Evolutionary conservation across 495 filamentous ascomycete genomes (phyloP).

Genomic region (Talaromyces adpressus): DNA sequence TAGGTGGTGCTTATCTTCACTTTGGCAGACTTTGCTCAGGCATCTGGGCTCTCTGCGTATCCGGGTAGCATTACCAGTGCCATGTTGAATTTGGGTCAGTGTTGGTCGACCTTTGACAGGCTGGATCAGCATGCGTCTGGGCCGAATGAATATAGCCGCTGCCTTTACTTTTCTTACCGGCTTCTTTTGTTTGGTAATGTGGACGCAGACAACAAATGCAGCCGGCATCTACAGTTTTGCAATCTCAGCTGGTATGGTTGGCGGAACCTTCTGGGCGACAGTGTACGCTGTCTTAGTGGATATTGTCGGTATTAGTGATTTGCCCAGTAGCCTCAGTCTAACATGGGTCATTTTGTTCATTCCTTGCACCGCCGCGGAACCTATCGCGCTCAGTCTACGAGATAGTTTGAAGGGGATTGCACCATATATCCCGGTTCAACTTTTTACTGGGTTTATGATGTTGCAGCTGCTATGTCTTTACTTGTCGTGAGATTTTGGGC

Average conservation of each 20-base stretch:
- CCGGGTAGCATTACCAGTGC: slow-evolving; percentile 68
- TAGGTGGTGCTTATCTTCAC: slow-evolving; percentile 76
- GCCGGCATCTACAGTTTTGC: slow-evolving; percentile 64
- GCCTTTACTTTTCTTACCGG: slow-evolving; percentile 58
- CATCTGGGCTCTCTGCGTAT: slow-evolving; percentile 57
- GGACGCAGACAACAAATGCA: slow-evolving; percentile 62
- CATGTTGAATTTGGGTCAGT: slow-evolving; percentile 65
- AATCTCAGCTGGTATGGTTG: slow-evolving; percentile 60
- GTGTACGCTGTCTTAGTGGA: slow-evolving; percentile 69
- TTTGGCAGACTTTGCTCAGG: slow-evolving; percentile 62
- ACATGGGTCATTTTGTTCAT: slow-evolving; percentile 70
- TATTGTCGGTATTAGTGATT: slow-evolving; percentile 63
- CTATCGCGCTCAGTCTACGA: slow-evolving; percentile 62
- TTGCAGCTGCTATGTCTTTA: slow-evolving; percentile 49
- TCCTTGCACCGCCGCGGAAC: slow-evolving; percentile 68
- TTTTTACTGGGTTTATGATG: slow-evolving; percentile 60
- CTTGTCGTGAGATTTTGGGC: slow-evolving; percentile 43
- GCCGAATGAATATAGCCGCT: slow-evolving; percentile 67
- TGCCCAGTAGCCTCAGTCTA: slow-evolving; percentile 68
- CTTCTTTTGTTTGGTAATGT: slow-evolving; percentile 63
- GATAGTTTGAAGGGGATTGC: slow-evolving; percentile 33
- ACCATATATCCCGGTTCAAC: slow-evolving; percentile 55
- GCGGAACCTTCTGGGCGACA: slow-evolving; percentile 67
- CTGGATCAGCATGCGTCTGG: slow-evolving; percentile 61
- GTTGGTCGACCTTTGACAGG: slow-evolving; percentile 70